Evolutionary conservation across 2,329 filamentous ascomycete species (phyloP), one percentile per base, ranked within the genome.

Genomic region (Cercospora citrullina): DNA sequence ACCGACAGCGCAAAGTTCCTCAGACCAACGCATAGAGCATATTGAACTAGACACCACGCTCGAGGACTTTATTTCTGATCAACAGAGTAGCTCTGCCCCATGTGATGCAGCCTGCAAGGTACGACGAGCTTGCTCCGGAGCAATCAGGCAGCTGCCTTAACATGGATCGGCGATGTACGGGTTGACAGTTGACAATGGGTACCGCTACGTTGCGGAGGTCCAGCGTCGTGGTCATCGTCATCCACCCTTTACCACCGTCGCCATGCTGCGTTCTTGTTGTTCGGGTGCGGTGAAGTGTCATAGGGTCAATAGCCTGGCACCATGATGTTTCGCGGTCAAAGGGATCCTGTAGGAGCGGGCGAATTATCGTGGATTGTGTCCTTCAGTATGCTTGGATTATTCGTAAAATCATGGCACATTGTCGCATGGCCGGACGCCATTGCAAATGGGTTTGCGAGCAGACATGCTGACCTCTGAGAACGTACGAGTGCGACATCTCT

Each of bases 101-200:
- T 26, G 48, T 28, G 12, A 26, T 53, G 23, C 48, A 26, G 18
- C 48, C 21, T 53, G 48, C 21, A 28, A 53, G 48, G 23, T 53
- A 53, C 48, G 21, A 58, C 55, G 55, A 58, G 30, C 55, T 58
- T 33, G 8, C 18, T 33, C 31, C 55, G 55, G 55, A 58, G 30
- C 55, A 31, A 18, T 21, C 55, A 33, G 30, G 28, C 28, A 58
- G 28, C 55, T 18, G 55, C 28, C 30, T 58, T 58, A 16, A 58
- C 55, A 58, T 58, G 55, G 30, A 31, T 58, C 55, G 55, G 55
- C 55, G 28, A 21, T 16, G 28, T 59, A 33, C 55, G 31, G 55
- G 9, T 36, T 10, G 30, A 23, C 18, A 33, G 14, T 26, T 26
- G 48, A 26, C 9, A 18, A 21, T n/a, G 30, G 16, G 12, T 18